Evolutionary conservation across 2,329 filamentous ascomycete species (phyloP).

Genomic region (Lachnellula subtilissima): DNA sequence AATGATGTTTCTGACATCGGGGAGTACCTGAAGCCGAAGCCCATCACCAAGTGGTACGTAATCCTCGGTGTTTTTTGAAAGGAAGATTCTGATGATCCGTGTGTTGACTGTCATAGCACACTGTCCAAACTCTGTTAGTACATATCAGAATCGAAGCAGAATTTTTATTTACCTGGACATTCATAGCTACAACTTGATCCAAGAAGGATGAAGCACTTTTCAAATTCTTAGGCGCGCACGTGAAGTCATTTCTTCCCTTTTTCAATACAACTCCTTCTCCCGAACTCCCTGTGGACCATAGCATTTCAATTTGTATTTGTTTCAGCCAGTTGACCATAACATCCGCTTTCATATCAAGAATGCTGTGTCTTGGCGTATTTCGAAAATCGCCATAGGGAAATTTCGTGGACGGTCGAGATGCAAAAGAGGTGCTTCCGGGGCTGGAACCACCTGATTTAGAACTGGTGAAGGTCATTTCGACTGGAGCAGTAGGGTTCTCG

Average conservation of each 20-base stretch:
- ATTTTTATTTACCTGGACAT: slow-evolving; percentile 45
- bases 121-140: slow-evolving; percentile 33
- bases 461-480: not conserved
- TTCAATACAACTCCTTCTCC: slow-evolving; percentile 54
- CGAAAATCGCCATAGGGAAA: slow-evolving; percentile 38
- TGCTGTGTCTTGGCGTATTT: slow-evolving; percentile 39
- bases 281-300: slow-evolving; percentile 43
- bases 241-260: slow-evolving; percentile 45
- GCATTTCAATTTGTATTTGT: slow-evolving; percentile 53
- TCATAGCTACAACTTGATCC: slow-evolving; percentile 44
- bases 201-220: slow-evolving; percentile 43
- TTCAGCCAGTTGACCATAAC: slow-evolving; percentile 62
- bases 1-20: slow-evolving; percentile 60
- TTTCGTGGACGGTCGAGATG: slow-evolving; percentile 28
- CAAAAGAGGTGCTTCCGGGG: not conserved
- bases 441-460: not conserved
- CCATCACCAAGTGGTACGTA: slow-evolving; percentile 56
- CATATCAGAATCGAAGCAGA: not conserved
- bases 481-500: not conserved
- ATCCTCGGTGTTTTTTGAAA: slow-evolving; percentile 42
- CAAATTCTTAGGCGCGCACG: slow-evolving; percentile 45
- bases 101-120: slow-evolving; percentile 66
- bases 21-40: slow-evolving; percentile 58
- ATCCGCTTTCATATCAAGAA: slow-evolving; percentile 52
- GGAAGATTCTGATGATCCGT: slow-evolving; percentile 56